Percentiles rank a stretch among this genome's conserved stretches.
These are phyloP conservation scores for Prunus dulcis DNA, from an alignment of 306 rosid genomes.

Conservation along the genomic window DNA sequence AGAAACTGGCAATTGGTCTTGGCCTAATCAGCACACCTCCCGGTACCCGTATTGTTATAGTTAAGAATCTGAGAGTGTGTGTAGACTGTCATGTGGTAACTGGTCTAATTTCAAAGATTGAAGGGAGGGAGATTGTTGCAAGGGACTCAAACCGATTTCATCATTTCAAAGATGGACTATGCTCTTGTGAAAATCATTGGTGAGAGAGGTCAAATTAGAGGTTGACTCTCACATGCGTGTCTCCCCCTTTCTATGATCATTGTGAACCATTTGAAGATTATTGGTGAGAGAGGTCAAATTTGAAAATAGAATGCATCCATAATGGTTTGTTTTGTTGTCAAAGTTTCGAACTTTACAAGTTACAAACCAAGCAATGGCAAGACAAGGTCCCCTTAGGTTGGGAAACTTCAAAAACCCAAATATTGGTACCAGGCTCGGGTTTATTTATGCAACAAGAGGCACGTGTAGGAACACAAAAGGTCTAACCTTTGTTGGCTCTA, in stretches of 20 bases:
- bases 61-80: constrained; percentile 28
- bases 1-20: constrained; percentile 26
- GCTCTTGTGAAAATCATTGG: constrained; percentile 29
- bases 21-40: constrained; percentile 19
- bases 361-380: neutral
- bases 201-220: neutral
- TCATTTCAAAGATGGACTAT: constrained; percentile 29
- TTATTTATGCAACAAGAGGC: too few relatives aligned
- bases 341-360: neutral
- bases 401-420: too few relatives aligned
- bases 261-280: neutral
- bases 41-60: constrained; percentile 9
- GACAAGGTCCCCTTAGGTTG: neutral
- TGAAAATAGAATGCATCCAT: neutral
- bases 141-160: constrained; percentile 28
- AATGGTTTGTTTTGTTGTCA: neutral
- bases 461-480: too few relatives aligned
- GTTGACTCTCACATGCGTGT: neutral
- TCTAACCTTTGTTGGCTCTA: too few relatives aligned
- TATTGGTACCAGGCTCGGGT: too few relatives aligned
- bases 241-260: neutral
- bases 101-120: constrained; percentile 22
- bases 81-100: constrained; percentile 20
- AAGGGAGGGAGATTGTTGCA: constrained; percentile 23
- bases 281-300: neutral